Evolutionary conservation across 352 stramenopile genomes (phyloP), one percentile per base, ranked within the genome.

Genomic region (Globisporangium heterothallicum): DNA sequence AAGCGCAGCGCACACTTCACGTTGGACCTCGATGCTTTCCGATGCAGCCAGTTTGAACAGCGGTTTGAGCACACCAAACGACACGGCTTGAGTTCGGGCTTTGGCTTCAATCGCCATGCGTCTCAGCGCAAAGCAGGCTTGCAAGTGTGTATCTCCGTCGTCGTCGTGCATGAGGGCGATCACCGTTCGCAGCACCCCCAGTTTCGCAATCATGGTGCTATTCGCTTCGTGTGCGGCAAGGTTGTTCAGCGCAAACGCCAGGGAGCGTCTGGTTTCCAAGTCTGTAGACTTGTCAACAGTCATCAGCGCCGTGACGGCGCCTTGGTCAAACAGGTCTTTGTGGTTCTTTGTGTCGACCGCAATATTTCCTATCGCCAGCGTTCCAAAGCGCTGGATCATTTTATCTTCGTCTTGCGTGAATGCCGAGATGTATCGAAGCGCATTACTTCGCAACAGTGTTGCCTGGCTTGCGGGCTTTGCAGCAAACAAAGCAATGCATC

Each of bases 211-310:
- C 47, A 77, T 67, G 0, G 68, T 55, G 61, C 92, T 91, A 63
- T 97, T 98, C 9, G 73, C 77, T 58, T 97, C 81, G 58, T 97
- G 94, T 10, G 73, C 78, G 3, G 92, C 94, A 45, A 96, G 69
- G 72, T 97, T 98, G 56, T 98, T 97, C 25, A 98, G 76, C 27
- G 92, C 91, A 70, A 98, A 98, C 14, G 94, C 88, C 6, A 97
- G 72, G 19, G 87, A 82, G 4, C 94, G 86, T 4, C 92, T 75
- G 19, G 94, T 98, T 61, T 98, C 89, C 25, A 98, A 46, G 52
- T 97, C 82, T 3, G 56, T 77, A 13, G 81, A 84, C 40, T 87
- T 78, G 12, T 88, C 75, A n/a, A 96, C 74, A 3, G 69, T 78
- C 69, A 98, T 75, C 18, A 98, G 74, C 14, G 86, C 84, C 4